Conservation (phyloP, 2,329 filamentous ascomycete species). For the Pyricularia pennisetigena region DNA sequence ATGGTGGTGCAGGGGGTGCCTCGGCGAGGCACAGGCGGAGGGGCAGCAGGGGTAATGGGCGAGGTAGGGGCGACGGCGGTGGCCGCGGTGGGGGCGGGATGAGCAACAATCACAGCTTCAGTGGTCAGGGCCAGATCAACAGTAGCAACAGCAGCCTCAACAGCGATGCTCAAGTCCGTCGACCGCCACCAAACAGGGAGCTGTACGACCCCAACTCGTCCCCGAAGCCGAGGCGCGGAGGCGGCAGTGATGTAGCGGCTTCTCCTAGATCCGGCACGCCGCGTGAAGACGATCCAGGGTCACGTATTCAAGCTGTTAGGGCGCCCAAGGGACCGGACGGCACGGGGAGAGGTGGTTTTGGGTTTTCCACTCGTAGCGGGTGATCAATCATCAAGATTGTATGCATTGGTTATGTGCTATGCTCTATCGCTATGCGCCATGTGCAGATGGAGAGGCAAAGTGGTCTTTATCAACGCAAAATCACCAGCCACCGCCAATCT, state of each 20-base stretch:
- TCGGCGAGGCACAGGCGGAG: not conserved
- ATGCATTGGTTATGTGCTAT: not conserved
- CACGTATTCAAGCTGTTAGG: slow-evolving; percentile 48
- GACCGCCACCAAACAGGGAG: slow-evolving; percentile 38
- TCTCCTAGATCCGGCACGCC: slow-evolving; percentile 33
- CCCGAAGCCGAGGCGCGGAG: slow-evolving; percentile 47
- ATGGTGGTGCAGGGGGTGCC: not conserved
- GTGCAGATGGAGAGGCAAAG: slow-evolving; percentile 14
- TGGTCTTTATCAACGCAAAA: not conserved
- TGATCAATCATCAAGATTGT: slow-evolving; percentile 13
- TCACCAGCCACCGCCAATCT: slow-evolving; percentile 90
- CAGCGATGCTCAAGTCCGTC: slow-evolving; percentile 15
- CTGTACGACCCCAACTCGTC: slow-evolving; percentile 71
- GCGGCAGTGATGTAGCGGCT: slow-evolving; percentile 22
- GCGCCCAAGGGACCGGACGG: slow-evolving; percentile 70
- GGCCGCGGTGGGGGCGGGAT: not conserved
- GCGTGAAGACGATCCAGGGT: slow-evolving; percentile 42
- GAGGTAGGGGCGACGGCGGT: slow-evolving; percentile 30
- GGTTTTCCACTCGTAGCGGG: slow-evolving; percentile 59
- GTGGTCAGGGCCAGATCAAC: not conserved
- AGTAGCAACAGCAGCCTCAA: slow-evolving; percentile 9
- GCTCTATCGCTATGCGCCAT: slow-evolving; percentile 16
- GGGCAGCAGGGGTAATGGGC: slow-evolving; percentile 8
- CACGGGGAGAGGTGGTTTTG: slow-evolving; percentile 68
- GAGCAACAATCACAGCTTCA: not conserved